Evolutionary conservation across 768 basidiomycete species (phyloP).

Genomic region (Boletus rubropictus): DNA sequence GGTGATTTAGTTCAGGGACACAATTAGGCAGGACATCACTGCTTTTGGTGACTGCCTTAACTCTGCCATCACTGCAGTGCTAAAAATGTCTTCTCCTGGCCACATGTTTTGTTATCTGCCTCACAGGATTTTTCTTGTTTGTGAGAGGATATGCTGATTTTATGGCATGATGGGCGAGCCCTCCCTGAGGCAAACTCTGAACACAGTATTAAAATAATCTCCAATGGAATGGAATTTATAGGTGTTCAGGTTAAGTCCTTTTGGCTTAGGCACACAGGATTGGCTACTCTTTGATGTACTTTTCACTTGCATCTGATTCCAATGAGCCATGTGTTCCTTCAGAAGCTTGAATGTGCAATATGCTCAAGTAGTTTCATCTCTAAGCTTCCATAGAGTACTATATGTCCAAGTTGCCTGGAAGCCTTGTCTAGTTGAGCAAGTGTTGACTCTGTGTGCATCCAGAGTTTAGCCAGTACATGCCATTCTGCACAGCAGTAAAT

Average conservation of each 20-base stretch:
- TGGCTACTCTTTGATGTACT: background rate
- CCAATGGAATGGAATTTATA: slow-evolving; percentile 31
- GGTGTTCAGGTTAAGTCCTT: slow-evolving; percentile 21
- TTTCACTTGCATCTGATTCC: background rate
- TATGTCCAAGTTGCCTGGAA: slow-evolving; percentile 17
- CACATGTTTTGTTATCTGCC: slow-evolving; percentile 28
- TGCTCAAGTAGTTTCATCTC: slow-evolving; percentile 6
- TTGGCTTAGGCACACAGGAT: background rate
- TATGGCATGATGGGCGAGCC: slow-evolving; percentile 32
- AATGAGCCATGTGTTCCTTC: slow-evolving; percentile 21
- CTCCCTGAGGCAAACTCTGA: slow-evolving; percentile 25
- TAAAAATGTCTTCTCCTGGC: slow-evolving; percentile 10
- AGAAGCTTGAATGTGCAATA: slow-evolving; percentile 30
- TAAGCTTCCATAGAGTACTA: slow-evolving; percentile 24
- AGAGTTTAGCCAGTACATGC: slow-evolving; percentile 34
- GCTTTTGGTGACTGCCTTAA: background rate
- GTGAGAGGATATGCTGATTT: slow-evolving; percentile 35
- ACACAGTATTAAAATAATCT: no score
- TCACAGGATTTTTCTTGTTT: slow-evolving; percentile 30
- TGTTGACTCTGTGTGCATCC: slow-evolving; percentile 25
- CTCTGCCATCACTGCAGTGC: background rate
- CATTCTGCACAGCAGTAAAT: slow-evolving; percentile 29
- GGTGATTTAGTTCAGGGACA: slow-evolving; percentile 5
- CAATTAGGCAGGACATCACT: background rate
- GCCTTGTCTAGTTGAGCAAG: slow-evolving; percentile 14